Base-by-base conservation (phyloP, 1,284 basidiomycete species). In the Cystobasidium pallidum region DNA sequence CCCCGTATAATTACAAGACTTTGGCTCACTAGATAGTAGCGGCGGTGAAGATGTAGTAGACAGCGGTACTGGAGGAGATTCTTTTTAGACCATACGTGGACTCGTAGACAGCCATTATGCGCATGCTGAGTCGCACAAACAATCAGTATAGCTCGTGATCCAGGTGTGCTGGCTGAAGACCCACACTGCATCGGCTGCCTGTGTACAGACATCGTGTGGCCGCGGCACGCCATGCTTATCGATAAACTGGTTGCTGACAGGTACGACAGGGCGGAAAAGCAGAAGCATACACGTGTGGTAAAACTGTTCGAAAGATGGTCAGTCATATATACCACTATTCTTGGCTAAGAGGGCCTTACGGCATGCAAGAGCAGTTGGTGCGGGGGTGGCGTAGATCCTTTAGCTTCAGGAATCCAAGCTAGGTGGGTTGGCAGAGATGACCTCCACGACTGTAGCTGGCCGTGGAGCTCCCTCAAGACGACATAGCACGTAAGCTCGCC, bases 11-110 rank as follows among this genome's bases (percentile, higher is more conserved):
- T 19, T 26, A 2, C 11, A 3, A 6, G 2, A 51, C 11, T 6
- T 34, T 30, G 21, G 21, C 68, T 62, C 26, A 71, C 68, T 71
- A 71, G 45, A 71, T 71, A 7, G 68, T 71, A n/a, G 68, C 68
- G 30, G 68, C 68, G 11, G 68, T 71, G 49, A 71, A 71, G 21
- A 71, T 71, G 36, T 71, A 71, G 51, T 71, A 71, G 24, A 71
- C 68, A 19, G 68, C 68, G 13, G 68, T 71, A 36, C 68, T 71
- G 21, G 68, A 71, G 11, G 59, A 52, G 17, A 71, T 61, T 30
- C 61, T 47, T 36, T 71, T 59, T 32, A 71, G 28, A 21, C 68
- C 68, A 21, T 71, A 71, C 11, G 45, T 55, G 17, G 49, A 61
- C 41, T 71, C 68, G 49, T 71, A 71, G 2, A 71, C 68, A 17